phyloP scores from a whole-genome alignment of 2,329 filamentous ascomycete genomes.

The Tolypocladium paradoxum region DNA sequence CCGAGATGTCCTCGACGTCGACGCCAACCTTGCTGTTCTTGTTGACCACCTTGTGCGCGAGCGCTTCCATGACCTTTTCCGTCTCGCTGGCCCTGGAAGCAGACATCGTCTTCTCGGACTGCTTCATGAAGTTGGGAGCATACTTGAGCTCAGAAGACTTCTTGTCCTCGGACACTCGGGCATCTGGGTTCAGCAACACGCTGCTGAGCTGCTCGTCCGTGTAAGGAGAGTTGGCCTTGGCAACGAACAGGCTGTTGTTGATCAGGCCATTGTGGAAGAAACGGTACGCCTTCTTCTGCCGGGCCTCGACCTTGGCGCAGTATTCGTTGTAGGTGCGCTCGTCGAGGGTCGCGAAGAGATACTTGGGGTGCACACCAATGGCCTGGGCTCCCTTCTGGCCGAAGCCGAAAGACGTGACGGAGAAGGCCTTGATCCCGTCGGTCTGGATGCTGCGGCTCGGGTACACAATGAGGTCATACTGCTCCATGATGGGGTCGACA shows the following conservation, averaged over 20 bases:
- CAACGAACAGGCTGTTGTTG: constrained; percentile 95
- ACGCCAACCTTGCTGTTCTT: constrained; percentile 74
- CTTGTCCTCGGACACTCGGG: constrained; percentile 75
- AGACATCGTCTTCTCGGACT: constrained; percentile 42
- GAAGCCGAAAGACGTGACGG: constrained; percentile 97
- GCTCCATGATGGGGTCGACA: constrained; percentile 89
- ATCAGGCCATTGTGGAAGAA: constrained; percentile 98
- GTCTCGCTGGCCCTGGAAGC: constrained; percentile 49
- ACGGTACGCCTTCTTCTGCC: constrained; percentile 97
- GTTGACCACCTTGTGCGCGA: constrained; percentile 51
- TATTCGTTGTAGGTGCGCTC: constrained; percentile 73
- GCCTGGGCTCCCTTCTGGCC: constrained; percentile 97
- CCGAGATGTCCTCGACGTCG: constrained; percentile 80
- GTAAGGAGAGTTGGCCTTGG: constrained; percentile 87
- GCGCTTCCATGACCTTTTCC: constrained; percentile 63
- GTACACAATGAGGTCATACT: constrained; percentile 97
- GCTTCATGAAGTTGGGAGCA: constrained; percentile 57
- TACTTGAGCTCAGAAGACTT: constrained; percentile 74
- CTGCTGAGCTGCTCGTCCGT: constrained; percentile 74
- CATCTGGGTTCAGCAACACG: constrained; percentile 89
- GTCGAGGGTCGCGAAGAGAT: constrained; percentile 90
- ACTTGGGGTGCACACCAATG: constrained; percentile 93
- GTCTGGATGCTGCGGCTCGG: constrained; percentile 93
- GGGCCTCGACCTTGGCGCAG: constrained; percentile 75
- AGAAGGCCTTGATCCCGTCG: constrained; percentile 97